Evolutionary conservation across 2,329 filamentous ascomycete species (phyloP), one percentile per base, ranked within the genome.

Genomic region (Cercospora sojina): DNA sequence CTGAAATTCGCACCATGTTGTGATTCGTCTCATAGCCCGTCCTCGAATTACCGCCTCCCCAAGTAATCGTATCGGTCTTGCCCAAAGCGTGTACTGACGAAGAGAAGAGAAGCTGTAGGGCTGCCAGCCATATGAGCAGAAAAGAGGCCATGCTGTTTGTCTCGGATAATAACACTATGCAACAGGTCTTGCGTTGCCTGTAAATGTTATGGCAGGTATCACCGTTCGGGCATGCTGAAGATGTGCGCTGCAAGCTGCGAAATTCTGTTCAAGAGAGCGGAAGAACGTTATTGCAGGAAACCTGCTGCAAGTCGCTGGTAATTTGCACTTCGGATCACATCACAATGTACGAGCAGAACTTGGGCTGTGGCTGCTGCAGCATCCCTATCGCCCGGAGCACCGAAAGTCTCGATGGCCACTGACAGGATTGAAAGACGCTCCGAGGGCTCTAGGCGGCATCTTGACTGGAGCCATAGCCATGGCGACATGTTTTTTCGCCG

Each of bases 21-120:
- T 62, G 58, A 38, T 62, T 65, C 10, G 64, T 62, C 49, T 65
- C 64, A 57, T 62, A 65, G 58, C 64, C 64, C 9, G 64, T 56
- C 62, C 64, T 29, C 23, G 64, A 65, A 35, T 49, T 58, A 18
- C 51, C 49, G 10, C 64, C 64, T 29, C 64, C 64, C 64, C 64
- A 65, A 12, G 64, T 65, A 20, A 65, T 62, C 6, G 64, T 65
- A 35, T 65, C 64, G 27, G 64, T 65, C 10, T 58, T 53, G 13
- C 62, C 62, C 18, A 64, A 35, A 38, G 57, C 56, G 18, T 23
- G 16, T 38, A 43, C 58, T 60, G 12, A 25, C 2, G 27, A 43
- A 43, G 20, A 10, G 9, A 60, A 60, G 13, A 59, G 56, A 41
- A 25, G 20, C 32, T 35, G 35, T 23, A 60, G n/a, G 35, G 25